Base-by-base conservation (phyloP, 345 rosid species). In the Capsella bursapastoris region DNA sequence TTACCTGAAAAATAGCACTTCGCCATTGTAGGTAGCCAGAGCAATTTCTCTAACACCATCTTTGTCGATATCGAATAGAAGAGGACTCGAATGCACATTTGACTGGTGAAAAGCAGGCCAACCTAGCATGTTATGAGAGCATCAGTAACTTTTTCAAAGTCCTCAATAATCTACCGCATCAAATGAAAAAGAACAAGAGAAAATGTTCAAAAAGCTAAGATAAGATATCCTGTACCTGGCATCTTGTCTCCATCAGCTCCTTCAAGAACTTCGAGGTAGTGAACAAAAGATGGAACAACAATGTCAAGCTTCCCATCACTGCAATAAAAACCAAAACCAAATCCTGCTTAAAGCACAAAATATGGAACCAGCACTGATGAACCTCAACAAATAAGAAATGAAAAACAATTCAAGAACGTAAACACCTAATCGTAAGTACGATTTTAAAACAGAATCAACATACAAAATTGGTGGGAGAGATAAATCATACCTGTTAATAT, bases 51-150 rank as follows among this genome's bases (percentile, higher is more conserved):
- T 89, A 71, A 86, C 90, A 66, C 98, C 98, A 78, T 96, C 99
- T 83, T 89, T 90, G 81, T 96, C 99, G 64, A 96, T 90, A 79
- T 96, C 99, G 56, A 83, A 90, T 12, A 92, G 83, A 61, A 96
- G 90, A 76, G 99, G 99, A 80, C 96, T 96, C 2, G 98, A 78
- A 85, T 96, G 99, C 80, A 92, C 98, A 0, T 96, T 92, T 37
- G 99, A 96, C 82, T 89, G 98, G 78, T 96, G 99, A 79, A 90
- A 96, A 52, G 99, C 96, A 68, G 99, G 99, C 99, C 99, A 96
- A 79, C 99, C 99, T 96, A 80, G 75, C 45, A 72, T 37, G 79
- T 68, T 11, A 72, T 18, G 37, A 70, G 56, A n/a, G 57, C 49
- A 58, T 68, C 70, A 74, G 58, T 56, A 31, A 64, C 29, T n/a